A percentile compares a stretch with the other conserved stretches of the same genome.
Conservation (phyloP, 2,329 filamentous ascomycete genomes). For the Epichloe typhina region DNA sequence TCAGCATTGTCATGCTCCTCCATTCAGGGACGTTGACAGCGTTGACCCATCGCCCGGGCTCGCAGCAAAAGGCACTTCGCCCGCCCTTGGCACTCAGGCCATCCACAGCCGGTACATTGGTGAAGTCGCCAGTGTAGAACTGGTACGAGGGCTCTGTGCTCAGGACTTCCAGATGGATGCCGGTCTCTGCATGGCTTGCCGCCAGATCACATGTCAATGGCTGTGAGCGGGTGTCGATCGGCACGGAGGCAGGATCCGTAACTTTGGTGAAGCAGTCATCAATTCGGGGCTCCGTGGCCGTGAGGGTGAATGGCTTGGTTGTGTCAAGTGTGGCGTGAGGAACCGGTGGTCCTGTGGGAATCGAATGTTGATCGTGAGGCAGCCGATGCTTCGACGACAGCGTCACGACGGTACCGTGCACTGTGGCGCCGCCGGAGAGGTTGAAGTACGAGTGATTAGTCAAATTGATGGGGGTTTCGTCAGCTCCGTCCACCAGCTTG, state of each 20-base stretch:
- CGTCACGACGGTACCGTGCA: slow-evolving; percentile 50
- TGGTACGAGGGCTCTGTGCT: slow-evolving; percentile 95
- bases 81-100: slow-evolving; percentile 48
- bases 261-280: slow-evolving; percentile 86
- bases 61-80: slow-evolving; percentile 75
- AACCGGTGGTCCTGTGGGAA: slow-evolving; percentile 57
- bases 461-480: slow-evolving; percentile 86
- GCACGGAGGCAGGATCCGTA: slow-evolving; percentile 42
- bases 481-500: slow-evolving; percentile 60
- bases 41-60: slow-evolving; percentile 85
- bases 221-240: slow-evolving; percentile 50
- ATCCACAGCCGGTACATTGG: slow-evolving; percentile 59
- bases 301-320: slow-evolving; percentile 57
- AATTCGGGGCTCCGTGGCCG: slow-evolving; percentile 57
- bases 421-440: slow-evolving; percentile 37
- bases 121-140: slow-evolving; percentile 85
- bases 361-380: slow-evolving; percentile 57
- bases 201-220: slow-evolving; percentile 55
- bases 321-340: slow-evolving; percentile 52
- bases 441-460: slow-evolving; percentile 89
- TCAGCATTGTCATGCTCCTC: slow-evolving; percentile 65
- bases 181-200: slow-evolving; percentile 60
- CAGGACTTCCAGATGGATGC: slow-evolving; percentile 71
- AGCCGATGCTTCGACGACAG: slow-evolving; percentile 54
- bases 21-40: slow-evolving; percentile 72